Base-by-base conservation (phyloP, 2,329 filamentous ascomycete genomes). In the Boeremia exigua region DNA sequence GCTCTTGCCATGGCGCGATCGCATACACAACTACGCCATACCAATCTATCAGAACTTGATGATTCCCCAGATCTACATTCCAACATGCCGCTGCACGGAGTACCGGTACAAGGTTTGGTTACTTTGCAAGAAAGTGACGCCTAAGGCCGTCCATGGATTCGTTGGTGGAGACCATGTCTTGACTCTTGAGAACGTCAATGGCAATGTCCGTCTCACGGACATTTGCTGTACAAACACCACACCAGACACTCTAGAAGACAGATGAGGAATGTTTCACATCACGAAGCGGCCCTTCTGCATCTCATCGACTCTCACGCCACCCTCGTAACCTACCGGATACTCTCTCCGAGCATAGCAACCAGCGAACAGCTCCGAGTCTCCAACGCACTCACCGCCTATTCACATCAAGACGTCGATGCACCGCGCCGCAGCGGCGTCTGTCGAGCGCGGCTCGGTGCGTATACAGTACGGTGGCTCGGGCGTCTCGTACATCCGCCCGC, bases 61-160 rank as follows among this genome's bases (percentile, higher is more conserved):
- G 25, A 23, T 57, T 48, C 54, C 38, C 54, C 48, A 57, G 54
- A 57, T 57, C 54, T 57, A 25, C 54, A 52, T 57, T 53, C 54
- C 48, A 45, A 48, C 17, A 32, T 44, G 44, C 48, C 40, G 25
- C 38, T 44, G 38, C 45, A 48, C 47, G 53, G 43, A 48, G 43
- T 23, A 50, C 27, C 53, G 53, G 42, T 43, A 48, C 48, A 48
- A 48, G 54, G 48, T 45, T 48, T 48, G 33, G 45, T 48, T 48
- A 32, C 44, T 43, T 48, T 14, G 48, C 44, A 52, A 45, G 44
- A 39, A 38, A 48, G 19, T 38, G 45, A 48, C 54, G 54, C 54
- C 43, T 52, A 48, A 57, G 48, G 54, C 54, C 48, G 43, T 38
- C 54, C 48, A 44, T 36, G 38, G 19, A 37, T 43, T 42, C 40